These are phyloP conservation scores for Apocynum venetum DNA, from an alignment of 257 asterid species.

Conservation along the genomic window DNA sequence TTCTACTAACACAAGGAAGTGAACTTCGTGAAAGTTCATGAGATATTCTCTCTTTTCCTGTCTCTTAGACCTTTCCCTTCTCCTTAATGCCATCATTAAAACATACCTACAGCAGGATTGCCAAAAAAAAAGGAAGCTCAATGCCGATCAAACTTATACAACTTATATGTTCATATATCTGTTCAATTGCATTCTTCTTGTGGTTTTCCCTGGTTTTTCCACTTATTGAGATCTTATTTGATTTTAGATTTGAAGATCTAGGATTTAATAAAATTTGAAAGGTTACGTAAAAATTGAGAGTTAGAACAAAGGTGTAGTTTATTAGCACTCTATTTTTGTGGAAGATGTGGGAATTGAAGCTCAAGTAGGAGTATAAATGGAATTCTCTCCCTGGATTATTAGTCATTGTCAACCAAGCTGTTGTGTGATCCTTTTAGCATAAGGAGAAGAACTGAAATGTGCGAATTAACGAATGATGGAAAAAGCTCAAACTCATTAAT, in stretches of 20 bases:
- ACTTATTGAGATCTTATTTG: neutral
- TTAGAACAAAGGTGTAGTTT: neutral
- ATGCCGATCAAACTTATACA: neutral
- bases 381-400: neutral
- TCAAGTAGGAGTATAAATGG: neutral
- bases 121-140: neutral
- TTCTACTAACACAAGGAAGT: neutral
- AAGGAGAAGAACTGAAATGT: neutral
- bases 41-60: neutral
- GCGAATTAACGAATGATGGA: neutral
- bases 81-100: neutral
- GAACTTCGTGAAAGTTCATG: neutral
- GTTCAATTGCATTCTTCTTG: neutral
- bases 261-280: neutral
- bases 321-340: neutral
- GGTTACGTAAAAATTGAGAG: neutral
- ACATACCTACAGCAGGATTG: neutral
- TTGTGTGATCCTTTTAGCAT: neutral
- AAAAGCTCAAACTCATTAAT: neutral
- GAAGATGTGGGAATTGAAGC: neutral
- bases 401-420: neutral
- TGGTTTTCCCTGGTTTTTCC: neutral
- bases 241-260: neutral
- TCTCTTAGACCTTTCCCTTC: neutral
- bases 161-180: neutral